phyloP scores from a whole-genome alignment of 177 flowering plant species.

The Vitis hybrid region DNA sequence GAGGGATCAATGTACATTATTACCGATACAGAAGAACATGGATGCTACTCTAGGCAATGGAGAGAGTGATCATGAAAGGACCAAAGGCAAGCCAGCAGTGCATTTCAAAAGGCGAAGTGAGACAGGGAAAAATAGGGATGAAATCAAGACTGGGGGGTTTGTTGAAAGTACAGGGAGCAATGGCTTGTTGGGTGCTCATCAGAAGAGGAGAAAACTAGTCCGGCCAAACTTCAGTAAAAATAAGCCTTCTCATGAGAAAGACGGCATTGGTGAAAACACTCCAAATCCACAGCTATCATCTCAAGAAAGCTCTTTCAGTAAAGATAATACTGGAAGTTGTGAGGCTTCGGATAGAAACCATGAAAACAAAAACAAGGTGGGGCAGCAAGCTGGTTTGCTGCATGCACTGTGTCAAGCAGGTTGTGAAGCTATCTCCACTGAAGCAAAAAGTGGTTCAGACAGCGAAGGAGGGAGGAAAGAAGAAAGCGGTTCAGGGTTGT shows the following conservation, averaged over 20 bases:
- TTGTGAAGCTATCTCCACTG: neutral
- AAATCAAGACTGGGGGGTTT: constrained; percentile 1
- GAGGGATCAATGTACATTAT: neutral
- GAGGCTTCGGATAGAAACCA: no score
- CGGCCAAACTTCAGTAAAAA: constrained; percentile 34
- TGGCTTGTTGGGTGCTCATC: neutral
- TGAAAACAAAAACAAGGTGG: no score
- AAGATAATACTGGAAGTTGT: no score
- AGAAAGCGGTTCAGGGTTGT: neutral
- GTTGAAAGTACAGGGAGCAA: constrained; percentile 9
- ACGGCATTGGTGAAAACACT: neutral
- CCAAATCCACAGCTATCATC: no score
- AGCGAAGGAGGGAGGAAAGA: neutral
- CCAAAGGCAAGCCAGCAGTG: constrained; percentile 16
- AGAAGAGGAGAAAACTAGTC: constrained; percentile 45
- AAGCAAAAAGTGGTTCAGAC: neutral
- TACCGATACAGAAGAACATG: constrained; percentile 3
- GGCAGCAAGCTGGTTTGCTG: no score
- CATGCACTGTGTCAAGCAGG: no score
- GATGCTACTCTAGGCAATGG: constrained; percentile 5
- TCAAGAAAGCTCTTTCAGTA: no score
- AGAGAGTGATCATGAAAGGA: neutral
- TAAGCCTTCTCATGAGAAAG: constrained; percentile 2
- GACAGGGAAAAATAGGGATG: constrained; percentile 15
- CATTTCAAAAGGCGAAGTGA: constrained; percentile 52